Evolutionary conservation across 768 basidiomycete species (phyloP), one percentile per base, ranked within the genome.

Genomic region (Neoboletus subvelutipes): DNA sequence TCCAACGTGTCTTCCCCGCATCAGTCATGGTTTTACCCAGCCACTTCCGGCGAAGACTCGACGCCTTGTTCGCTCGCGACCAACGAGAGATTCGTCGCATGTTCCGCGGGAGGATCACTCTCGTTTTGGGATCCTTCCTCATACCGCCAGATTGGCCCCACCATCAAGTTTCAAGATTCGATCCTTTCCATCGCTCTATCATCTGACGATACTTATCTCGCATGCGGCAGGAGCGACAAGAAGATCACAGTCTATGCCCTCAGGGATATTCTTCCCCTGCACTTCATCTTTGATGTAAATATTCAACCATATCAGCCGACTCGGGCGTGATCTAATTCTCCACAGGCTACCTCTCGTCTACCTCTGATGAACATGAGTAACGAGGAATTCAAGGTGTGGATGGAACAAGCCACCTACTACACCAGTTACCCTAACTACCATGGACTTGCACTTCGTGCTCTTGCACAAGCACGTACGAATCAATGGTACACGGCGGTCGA

Each of bases 231-330:
- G 18, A 5, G 5, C 1, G 36, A 50, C 36, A 13, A 5, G 18
- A 50, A 37, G 26, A 37, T 50, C 26, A 50, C 36, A 9, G 36
- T 50, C 3, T 20, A 39, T 11, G 36, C 49, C 12, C 36, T 50
- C 18, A 37, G 49, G 12, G 36, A 39, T 28, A 28, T 50, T 28
- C 11, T 60, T 20, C 61, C 52, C 1, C 12, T 59, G 34, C 2
- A 42, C 11, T 3, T 28, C 28, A 41, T 49, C 29, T 22, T 43
- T 15, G 55, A 45, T 52, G 61, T 62, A 41, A 55, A 36, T 43
- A 45, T 41, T 8, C 24, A 26, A 8, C 17, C 22, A n/a, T 22
- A 7, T 20, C 22, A 13, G 5, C 18, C 8, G 2, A 10, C 3
- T 24, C 5, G 13, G 4, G 33, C 12, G 8, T 41, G 48, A 33